Evolutionary conservation across 352 stramenopile genomes (phyloP).

Genomic region (Plasmopara muralis): DNA sequence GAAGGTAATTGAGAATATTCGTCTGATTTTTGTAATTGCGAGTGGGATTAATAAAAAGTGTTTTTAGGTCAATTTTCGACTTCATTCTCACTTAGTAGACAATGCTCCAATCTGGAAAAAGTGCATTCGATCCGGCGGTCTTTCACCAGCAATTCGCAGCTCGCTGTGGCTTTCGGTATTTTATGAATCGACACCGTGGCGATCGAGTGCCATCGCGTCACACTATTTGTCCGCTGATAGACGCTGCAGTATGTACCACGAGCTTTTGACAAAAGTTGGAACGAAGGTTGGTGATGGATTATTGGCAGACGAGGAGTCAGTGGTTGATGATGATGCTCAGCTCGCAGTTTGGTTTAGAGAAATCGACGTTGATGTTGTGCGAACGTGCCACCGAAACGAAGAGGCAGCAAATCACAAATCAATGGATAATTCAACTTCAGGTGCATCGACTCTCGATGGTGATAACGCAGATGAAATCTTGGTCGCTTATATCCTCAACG

Average conservation of each 20-base stretch:
- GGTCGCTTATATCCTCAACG: constrained; percentile 13
- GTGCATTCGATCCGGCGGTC: constrained; percentile 47
- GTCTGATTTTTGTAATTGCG: background rate
- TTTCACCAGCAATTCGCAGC: constrained; percentile 40
- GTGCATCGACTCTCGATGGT: constrained; percentile 1
- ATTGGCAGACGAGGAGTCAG: constrained; percentile 12
- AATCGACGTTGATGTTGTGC: constrained; percentile 76
- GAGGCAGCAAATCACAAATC: constrained; percentile 20
- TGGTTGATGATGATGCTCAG: constrained; percentile 43
- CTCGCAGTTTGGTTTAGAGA: constrained; percentile 66
- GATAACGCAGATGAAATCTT: constrained; percentile 13
- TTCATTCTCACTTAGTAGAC: constrained; percentile 32
- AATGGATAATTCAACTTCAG: background rate
- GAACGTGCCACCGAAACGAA: constrained; percentile 59
- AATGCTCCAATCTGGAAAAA: constrained; percentile 70
- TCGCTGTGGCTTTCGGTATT: constrained; percentile 61
- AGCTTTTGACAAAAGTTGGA: constrained; percentile 53
- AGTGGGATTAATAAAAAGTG: background rate
- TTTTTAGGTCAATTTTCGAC: constrained; percentile 28
- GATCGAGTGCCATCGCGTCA: constrained; percentile 24
- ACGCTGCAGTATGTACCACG: constrained; percentile 53
- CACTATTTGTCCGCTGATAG: constrained; percentile 43
- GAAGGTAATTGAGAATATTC: constrained; percentile 16
- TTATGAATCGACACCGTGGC: constrained; percentile 55
- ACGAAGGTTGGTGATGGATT: constrained; percentile 24